Conservation (phyloP, 495 filamentous ascomycete species). For the Letharia lupina region DNA sequence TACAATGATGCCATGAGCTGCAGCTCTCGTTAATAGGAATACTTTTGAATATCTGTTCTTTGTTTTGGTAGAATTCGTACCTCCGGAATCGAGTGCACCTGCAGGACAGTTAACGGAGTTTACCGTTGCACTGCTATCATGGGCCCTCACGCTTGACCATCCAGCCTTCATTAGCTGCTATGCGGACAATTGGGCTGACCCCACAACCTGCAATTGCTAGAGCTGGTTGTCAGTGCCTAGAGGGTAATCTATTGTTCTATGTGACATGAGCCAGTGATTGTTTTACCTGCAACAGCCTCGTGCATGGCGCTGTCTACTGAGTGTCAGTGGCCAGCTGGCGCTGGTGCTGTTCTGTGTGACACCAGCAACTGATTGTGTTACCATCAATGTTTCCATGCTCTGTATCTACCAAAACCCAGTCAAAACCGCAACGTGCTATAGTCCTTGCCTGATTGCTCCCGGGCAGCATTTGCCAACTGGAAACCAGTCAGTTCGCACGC, state of each 20-base stretch:
- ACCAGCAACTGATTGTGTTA: constrained; percentile 27
- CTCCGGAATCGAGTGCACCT: constrained; percentile 61
- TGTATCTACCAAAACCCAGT: constrained; percentile 69
- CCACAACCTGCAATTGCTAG: constrained; percentile 54
- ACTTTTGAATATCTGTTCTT: neutral
- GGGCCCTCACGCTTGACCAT: constrained; percentile 58
- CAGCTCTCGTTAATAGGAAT: neutral
- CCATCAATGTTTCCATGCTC: constrained; percentile 76
- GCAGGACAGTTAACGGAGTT: constrained; percentile 15
- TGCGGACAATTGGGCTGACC: constrained; percentile 57
- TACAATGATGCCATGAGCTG: constrained; percentile 43
- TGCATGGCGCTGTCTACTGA: constrained; percentile 77
- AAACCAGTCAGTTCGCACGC: neutral
- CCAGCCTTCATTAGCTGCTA: constrained; percentile 58
- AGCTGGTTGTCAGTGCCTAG: neutral
- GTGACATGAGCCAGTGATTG: neutral
- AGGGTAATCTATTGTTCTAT: no score
- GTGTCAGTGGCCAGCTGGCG: constrained; percentile 1
- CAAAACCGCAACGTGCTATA: constrained; percentile 57
- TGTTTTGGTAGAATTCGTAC: constrained; percentile 18
- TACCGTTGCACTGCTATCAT: neutral
- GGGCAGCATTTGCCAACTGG: constrained; percentile 61
- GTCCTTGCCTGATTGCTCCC: constrained; percentile 62
- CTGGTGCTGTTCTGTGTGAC: neutral
- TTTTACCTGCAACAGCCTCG: constrained; percentile 54